Evolutionary conservation across 2,329 filamentous ascomycete genomes (phyloP), one percentile per base, ranked within the genome.

Genomic region (Zasmidium citrigriseum): DNA sequence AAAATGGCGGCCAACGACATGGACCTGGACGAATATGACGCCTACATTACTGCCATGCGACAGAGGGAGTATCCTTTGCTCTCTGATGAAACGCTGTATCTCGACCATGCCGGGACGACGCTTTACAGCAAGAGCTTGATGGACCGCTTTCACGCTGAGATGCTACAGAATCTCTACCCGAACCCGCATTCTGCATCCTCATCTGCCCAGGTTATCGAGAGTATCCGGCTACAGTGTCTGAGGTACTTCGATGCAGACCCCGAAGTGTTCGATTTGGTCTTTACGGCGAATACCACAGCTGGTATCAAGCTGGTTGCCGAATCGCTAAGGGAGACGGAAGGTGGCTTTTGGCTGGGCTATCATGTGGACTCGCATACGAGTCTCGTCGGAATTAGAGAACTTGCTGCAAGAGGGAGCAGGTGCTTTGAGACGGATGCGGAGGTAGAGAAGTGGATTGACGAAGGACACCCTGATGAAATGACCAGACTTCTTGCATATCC

Each of bases 91-190:
- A 58, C 65, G 7, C 64, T 72, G 48, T 98, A 97, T 73, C 87
- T 98, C 57, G 93, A 98, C 68, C 93, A 98, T 88, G 92, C 92
- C 0, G 93, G 92, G n/a, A 90, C 91, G n/a, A 93, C 93, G 0
- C 80, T 71, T 3, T 70, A 69, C 58, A 70, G 67, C 64, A 93
- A 89, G 73, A 92, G 90, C 25, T 76, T 95, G 22, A 87, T 98
- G 73, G 89, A 93, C 64, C 80, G 78, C 22, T 96, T 96, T 75
- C 86, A 90, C 9, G 74, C 77, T n/a, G 90, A 95, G 59, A 88
- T 97, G 82, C 87, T 88, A 23, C 80, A 83, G 3, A 89, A 87
- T 67, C 79, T 98, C 0, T 92, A 93, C 66, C 93, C 93, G 38
- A 98, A 98, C 63, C 93, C 93, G 0, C 93, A 98, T 75, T 97